Evolutionary conservation across 140 eudicot species (phyloP).

Genomic region (Senecio squalidus): DNA sequence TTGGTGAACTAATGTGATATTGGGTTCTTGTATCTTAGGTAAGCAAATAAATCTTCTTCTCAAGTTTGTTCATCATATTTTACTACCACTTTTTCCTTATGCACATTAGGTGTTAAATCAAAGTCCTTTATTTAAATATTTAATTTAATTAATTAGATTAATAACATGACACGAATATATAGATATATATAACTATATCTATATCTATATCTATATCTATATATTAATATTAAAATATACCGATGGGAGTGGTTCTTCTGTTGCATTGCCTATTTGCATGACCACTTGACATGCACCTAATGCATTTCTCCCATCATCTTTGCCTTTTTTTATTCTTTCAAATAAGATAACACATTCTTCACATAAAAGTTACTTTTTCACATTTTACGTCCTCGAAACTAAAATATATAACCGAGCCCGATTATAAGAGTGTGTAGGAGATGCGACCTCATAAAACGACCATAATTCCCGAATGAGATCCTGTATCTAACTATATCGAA

Average conservation of each 20-base stretch:
- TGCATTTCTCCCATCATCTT: conserved; percentile 43
- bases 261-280: conserved; percentile 41
- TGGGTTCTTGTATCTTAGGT: conserved; percentile 20
- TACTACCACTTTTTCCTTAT: conserved; percentile 21
- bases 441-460: too few species aligned
- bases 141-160: not conserved
- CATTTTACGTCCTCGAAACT: too few species aligned
- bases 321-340: conserved; percentile 21
- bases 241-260: conserved; percentile 35
- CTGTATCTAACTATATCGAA: too few species aligned
- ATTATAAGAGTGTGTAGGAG: too few species aligned
- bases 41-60: conserved; percentile 20
- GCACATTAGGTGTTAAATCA: conserved; percentile 20
- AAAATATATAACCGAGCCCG: too few species aligned
- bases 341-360: too few species aligned
- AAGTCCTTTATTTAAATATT: not conserved
- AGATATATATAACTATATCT: not conserved
- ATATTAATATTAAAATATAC: conserved; percentile 9
- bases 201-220: too few species aligned
- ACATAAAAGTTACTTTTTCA: too few species aligned
- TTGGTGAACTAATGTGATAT: conserved; percentile 54
- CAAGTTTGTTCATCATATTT: conserved; percentile 20
- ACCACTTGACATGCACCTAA: conserved; percentile 43
- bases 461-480: too few species aligned
- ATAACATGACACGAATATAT: not conserved